Evolutionary conservation across 108 stramenopile species (phyloP).

Genomic region (Cyclotella cryptica): DNA sequence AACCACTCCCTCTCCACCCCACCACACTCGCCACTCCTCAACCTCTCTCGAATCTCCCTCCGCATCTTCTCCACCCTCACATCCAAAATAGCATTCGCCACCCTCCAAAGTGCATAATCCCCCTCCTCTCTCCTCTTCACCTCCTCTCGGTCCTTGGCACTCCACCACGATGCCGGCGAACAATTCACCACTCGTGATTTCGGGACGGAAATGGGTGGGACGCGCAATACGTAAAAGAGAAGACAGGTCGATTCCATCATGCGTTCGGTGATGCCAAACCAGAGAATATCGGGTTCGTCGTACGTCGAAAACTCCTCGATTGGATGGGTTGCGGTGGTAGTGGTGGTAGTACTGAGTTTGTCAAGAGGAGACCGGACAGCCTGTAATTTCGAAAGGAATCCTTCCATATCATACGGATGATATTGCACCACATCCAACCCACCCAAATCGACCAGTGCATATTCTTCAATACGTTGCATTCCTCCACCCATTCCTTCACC

Average conservation of each 20-base stretch:
- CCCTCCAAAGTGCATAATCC: constrained; percentile 44
- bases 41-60: constrained; percentile 10
- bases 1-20: constrained; percentile 16
- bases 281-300: constrained; percentile 40
- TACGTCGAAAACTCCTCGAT: not conserved
- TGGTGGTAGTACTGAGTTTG: no score
- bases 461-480: constrained; percentile 25
- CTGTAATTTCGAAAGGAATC: not conserved
- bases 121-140: constrained; percentile 15
- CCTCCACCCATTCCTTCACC: no score
- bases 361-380: no score
- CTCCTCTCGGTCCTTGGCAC: constrained; percentile 21
- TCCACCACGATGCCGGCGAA: constrained; percentile 37
- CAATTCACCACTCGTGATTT: constrained; percentile 27
- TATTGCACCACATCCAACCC: constrained; percentile 23
- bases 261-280: constrained; percentile 48
- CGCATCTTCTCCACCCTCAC: constrained; percentile 32
- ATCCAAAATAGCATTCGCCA: constrained; percentile 44
- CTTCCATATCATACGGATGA: constrained; percentile 5
- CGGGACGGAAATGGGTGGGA: constrained; percentile 17
- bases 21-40: not conserved
- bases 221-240: constrained; percentile 13
- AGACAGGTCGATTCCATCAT: constrained; percentile 45
- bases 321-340: no score
- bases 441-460: constrained; percentile 34